A percentile compares a stretch with the other conserved stretches of the same genome.
Conservation (phyloP, 768 basidiomycete genomes). For the Russula sp. region DNA sequence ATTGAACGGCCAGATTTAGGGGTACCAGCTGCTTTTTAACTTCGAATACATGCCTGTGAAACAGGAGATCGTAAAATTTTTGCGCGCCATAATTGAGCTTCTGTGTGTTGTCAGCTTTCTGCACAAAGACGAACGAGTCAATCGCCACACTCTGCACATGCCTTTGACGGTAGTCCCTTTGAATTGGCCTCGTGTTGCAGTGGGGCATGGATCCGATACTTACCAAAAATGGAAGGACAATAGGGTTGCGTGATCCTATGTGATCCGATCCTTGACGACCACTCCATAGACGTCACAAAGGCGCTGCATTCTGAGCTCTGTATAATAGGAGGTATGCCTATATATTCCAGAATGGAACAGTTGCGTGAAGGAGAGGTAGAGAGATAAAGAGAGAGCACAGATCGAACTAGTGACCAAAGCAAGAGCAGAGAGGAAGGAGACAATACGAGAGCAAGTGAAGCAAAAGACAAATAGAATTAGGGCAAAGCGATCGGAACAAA, state of each 20-base stretch:
- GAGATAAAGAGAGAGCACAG: conserved; percentile 18
- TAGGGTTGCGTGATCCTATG: not conserved
- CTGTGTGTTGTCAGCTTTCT: conserved; percentile 2
- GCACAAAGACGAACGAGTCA: conserved; percentile 18
- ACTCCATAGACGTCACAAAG: not conserved
- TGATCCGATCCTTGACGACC: not conserved
- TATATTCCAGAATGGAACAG: conserved; percentile 15
- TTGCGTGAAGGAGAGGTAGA: not conserved
- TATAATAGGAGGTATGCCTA: conserved; percentile 13
- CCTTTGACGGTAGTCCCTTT: conserved; percentile 26
- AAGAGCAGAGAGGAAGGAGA: conserved; percentile 4
- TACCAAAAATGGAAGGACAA: conserved; percentile 23
- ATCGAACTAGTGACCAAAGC: conserved; percentile 18
- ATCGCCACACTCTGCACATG: conserved; percentile 4
- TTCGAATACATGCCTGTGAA: not conserved
- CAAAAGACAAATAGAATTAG: not conserved
- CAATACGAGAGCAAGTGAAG: conserved; percentile 1
- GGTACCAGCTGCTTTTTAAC: conserved; percentile 1
- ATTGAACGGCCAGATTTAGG: too few species aligned
- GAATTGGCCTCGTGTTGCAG: conserved; percentile 5
- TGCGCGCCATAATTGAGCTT: not conserved
- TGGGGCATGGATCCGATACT: not conserved
- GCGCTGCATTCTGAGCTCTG: conserved; percentile 17
- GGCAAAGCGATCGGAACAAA: conserved; percentile 19
- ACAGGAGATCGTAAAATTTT: not conserved